Base-by-base conservation (phyloP, 2,329 filamentous ascomycete species). In the Drechslerella coelobrocha region DNA sequence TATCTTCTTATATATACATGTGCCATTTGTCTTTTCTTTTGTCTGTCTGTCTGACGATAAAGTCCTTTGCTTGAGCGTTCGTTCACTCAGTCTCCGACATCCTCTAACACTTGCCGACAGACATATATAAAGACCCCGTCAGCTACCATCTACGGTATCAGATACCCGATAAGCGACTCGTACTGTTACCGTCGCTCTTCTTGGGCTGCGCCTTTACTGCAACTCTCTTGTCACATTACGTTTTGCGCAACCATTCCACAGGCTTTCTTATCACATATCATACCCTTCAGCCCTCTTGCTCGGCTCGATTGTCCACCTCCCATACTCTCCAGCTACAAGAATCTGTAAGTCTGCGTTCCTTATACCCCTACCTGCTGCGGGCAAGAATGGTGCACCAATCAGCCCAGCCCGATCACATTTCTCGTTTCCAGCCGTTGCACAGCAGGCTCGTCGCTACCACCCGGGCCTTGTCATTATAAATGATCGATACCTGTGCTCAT, bases 161-260 rank as follows among this genome's bases (percentile, higher is more conserved):
- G 53, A 59, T 50, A 54, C 55, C 27, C 56, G 63, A 69, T 69
- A 69, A 69, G 57, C 63, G 57, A 61, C 56, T 8, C 41, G 45
- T 52, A 39, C 43, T 21, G 27, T 39, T 31, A 43, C 39, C 45
- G 39, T 29, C 34, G 53, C 52, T 17, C 26, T 26, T 57, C 53
- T 29, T 52, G 34, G 21, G 34, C 41, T 45, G 41, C n/a, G 17
- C 21, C n/a, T 45, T 45, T 23, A 10, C 29, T 24, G 31, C 62
- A 61, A 19, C 56, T 56, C n/a, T n/a, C 63, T 56, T 54, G 63
- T 68, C 63, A 68, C 63, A 68, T 68, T 68, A 57, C 63, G 63
- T 53, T 26, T 69, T 69, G 63, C 63, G 57, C 63, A 69, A 69
- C 63, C 63, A 69, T 69, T 69, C 63, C 63, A 53, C 63, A 69